Evolutionary conservation across 2,329 filamentous ascomycete genomes (phyloP).

Genomic region (Diplodia mutila): DNA sequence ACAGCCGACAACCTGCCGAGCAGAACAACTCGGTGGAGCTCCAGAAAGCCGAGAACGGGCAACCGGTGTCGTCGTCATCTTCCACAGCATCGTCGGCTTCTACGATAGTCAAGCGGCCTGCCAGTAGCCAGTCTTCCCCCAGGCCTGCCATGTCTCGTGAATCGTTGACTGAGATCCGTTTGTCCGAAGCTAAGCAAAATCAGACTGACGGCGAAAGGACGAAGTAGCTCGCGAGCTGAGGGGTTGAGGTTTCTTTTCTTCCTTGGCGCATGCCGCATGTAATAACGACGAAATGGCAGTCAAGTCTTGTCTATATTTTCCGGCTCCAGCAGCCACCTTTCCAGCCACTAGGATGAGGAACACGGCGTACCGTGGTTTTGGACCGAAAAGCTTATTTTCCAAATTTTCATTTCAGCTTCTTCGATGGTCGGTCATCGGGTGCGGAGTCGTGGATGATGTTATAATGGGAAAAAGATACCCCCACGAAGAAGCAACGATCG

Average conservation of each 20-base stretch:
- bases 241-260: not conserved
- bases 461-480: not conserved
- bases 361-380: no score
- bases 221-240: no score
- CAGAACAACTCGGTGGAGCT: not conserved
- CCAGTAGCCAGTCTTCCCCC: not conserved
- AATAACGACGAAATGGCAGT: not conserved
- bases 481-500: not conserved
- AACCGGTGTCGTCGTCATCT: not conserved
- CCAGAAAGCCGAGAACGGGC: not conserved
- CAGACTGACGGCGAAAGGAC: no score
- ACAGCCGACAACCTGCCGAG: not conserved
- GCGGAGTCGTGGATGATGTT: not conserved
- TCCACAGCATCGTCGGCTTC: not conserved
- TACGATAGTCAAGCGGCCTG: not conserved
- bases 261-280: not conserved
- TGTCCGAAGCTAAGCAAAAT: not conserved
- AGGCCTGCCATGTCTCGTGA: not conserved
- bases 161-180: not conserved
- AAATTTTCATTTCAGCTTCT: not conserved
- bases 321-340: no score
- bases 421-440: not conserved
- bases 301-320: not conserved
- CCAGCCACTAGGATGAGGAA: not conserved
- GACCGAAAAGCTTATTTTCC: not conserved